Evolutionary conservation across 345 rosid species (phyloP), one percentile per base, ranked within the genome.

Genomic region (Alliaria petiolata): DNA sequence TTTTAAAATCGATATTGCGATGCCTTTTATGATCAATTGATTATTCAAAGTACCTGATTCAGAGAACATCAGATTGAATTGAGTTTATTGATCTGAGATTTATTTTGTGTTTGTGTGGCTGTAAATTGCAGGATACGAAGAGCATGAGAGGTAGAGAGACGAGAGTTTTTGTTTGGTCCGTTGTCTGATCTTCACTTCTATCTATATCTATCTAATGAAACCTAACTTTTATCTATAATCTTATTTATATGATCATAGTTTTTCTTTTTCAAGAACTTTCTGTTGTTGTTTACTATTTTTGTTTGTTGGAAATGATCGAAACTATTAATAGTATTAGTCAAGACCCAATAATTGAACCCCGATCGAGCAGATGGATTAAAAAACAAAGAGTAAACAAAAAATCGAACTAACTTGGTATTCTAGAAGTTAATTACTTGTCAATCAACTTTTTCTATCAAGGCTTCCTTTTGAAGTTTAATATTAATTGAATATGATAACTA

Each of bases 71-170:
- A 17, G 34, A 19, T 22, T 30, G 25, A 22, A 52, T 22, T 19
- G 50, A 13, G 35, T 50, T 49, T 49, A 38, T 63, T 53, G 33
- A 17, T 73, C 20, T 35, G 31, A 71, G 42, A 55, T 46, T 64
- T 40, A 46, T 19, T 14, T 58, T 50, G 61, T 38, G 64, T 33
- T n/a, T 36, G 11, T 39, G 64, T 54, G 43, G n/a, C 6, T 73
- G 39, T 51, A 39, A 59, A 67, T 51, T 67, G 56, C 57, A 75
- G 79, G 74, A 69, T 75, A 31, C 36, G 79, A 75, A 75, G 74
- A 75, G 40, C 79, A 62, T 53, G 79, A 69, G 74, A 75, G 79
- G 59, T 75, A 75, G 42, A 60, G 56, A 42, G 49, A 67, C 55
- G 0, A 67, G 67, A 52, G 74, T 60, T 74, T 73, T 65, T 47